Evolutionary conservation across 495 filamentous ascomycete genomes (phyloP), one percentile per base, ranked within the genome.

Genomic region (Trypethelium eluteriae): DNA sequence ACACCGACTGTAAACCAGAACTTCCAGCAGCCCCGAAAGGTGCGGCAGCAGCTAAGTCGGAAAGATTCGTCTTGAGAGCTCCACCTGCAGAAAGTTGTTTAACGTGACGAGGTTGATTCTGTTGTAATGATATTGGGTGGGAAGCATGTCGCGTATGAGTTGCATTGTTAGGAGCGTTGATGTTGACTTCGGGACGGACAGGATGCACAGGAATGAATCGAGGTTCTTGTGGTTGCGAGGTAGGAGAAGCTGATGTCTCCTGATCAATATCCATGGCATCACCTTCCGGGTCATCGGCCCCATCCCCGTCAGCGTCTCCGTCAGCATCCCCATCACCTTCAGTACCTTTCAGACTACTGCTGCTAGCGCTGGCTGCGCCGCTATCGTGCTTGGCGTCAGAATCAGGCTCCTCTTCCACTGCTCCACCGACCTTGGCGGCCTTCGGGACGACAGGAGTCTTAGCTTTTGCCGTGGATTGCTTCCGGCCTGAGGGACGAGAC

Each of bases 41-140:
- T 41, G 84, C 85, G 6, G 88, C 82, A 38, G 88, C 85, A 10
- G 80, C 79, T 5, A 95, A 81, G 38, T 89, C 85, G 1, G 82
- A 78, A 53, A 96, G 81, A 39, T 87, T 82, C n/a, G 82, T 72
- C 3, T 78, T 79, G 41, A 81, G 75, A 2, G 79, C 61, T 34
- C 18, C 79, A 1, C 81, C 77, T 25, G 70, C 76, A 65, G 53
- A 59, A 35, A 9, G 10, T 7, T 59, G 34, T 36, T 32, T 83
- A 81, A 47, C 76, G 74, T 10, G 78, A 78, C 38, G 25, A 39
- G 18, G 7, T 41, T n/a, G 38, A 63, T 14, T 34, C 70, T 68
- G 32, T 65, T 56, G 14, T 66, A 46, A 25, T 38, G 57, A 39
- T 67, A 53, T 46, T 57, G 61, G 70, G 61, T 32, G 59, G 53